Conservation (phyloP, 1,284 basidiomycete genomes). For the Singerocomus rubriflavus region DNA sequence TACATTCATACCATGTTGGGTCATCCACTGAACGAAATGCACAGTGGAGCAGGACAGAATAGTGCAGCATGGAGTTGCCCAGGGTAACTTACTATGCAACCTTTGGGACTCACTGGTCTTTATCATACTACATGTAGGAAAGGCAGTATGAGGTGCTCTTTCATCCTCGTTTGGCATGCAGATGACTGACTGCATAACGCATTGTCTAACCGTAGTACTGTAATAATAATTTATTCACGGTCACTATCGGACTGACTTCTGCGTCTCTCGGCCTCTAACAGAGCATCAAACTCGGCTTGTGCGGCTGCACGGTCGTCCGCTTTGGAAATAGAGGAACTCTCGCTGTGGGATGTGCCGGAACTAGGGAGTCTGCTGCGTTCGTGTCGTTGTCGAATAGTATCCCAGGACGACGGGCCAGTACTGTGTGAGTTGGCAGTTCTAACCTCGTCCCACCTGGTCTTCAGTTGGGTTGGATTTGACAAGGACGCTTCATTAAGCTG, state of each 20-base stretch:
- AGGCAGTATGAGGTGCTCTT: neutral
- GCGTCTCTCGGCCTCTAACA: constrained; percentile 55
- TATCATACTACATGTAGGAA: constrained; percentile 9
- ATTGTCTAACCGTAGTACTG: neutral
- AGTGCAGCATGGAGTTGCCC: constrained; percentile 12
- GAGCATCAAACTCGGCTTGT: constrained; percentile 56
- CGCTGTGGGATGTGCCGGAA: constrained; percentile 17
- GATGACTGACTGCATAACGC: neutral
- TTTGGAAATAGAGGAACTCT: constrained; percentile 12
- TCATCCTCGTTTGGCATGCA: neutral
- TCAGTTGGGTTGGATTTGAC: constrained; percentile 20
- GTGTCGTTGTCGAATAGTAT: constrained; percentile 57
- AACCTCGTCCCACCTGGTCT: constrained; percentile 61
- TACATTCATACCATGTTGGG: constrained; percentile 7
- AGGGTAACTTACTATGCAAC: constrained; percentile 5
- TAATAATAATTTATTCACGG: constrained; percentile 2
- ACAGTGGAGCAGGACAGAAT: constrained; percentile 5
- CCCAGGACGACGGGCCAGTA: constrained; percentile 58
- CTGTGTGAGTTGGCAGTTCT: constrained; percentile 49
- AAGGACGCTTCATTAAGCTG: constrained; percentile 6
- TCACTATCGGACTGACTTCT: constrained; percentile 20
- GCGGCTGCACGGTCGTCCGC: constrained; percentile 40
- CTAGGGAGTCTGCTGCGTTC: constrained; percentile 38
- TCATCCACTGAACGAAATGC: constrained; percentile 11
- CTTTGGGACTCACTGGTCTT: constrained; percentile 2